Evolutionary conservation across 768 basidiomycete species (phyloP).

Genomic region (Mycena belliarum): DNA sequence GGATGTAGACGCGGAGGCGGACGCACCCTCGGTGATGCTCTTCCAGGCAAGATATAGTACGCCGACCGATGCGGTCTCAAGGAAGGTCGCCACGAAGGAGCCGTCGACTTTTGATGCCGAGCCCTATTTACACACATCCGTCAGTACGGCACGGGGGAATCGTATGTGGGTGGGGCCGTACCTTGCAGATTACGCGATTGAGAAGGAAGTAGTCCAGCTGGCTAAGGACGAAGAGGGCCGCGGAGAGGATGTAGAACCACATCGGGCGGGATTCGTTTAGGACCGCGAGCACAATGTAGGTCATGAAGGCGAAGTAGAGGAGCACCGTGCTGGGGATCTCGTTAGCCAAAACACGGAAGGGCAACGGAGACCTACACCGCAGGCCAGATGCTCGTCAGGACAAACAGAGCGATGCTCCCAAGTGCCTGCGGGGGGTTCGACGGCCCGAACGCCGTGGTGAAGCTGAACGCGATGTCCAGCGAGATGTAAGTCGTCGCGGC

Average conservation of each 20-base stretch:
- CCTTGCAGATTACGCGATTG: slow-evolving; percentile 72
- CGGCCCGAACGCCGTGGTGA: slow-evolving; percentile 62
- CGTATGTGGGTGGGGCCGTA: slow-evolving; percentile 28
- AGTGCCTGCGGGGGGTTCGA: slow-evolving; percentile 58
- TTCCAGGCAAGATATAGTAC: slow-evolving; percentile 64
- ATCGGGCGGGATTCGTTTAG: slow-evolving; percentile 82
- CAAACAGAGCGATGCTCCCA: slow-evolving; percentile 74
- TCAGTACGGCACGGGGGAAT: neutral
- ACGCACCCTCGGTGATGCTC: slow-evolving; percentile 71
- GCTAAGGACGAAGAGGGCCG: slow-evolving; percentile 73
- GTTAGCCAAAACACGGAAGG: neutral
- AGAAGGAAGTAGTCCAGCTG: slow-evolving; percentile 87
- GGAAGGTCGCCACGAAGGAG: slow-evolving; percentile 72
- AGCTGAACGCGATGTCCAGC: slow-evolving; percentile 74
- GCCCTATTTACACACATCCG: slow-evolving; percentile 38
- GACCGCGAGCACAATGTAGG: slow-evolving; percentile 73
- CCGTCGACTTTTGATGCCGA: slow-evolving; percentile 77
- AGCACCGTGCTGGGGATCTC: slow-evolving; percentile 52
- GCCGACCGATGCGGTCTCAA: slow-evolving; percentile 64
- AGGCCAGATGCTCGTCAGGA: slow-evolving; percentile 81
- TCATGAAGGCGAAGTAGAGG: slow-evolving; percentile 73
- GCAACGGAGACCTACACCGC: slow-evolving; percentile 53
- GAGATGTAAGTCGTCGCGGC: slow-evolving; percentile 79
- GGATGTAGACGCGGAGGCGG: neutral
- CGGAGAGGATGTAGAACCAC: slow-evolving; percentile 73